Evolutionary conservation across 169 alveolate genomes (phyloP).

Genomic region (Plasmodium reichenowi): DNA sequence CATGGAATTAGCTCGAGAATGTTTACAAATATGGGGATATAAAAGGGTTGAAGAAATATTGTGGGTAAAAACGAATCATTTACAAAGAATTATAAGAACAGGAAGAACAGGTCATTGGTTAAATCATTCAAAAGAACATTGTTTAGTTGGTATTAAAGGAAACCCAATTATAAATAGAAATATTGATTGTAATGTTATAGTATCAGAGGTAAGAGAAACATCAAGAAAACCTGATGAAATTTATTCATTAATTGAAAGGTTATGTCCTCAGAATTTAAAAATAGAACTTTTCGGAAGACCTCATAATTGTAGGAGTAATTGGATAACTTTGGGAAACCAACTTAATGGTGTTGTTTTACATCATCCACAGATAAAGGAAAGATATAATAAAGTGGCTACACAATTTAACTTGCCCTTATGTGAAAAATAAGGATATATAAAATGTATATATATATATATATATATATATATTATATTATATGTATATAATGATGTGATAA

Average conservation of each 20-base stretch:
- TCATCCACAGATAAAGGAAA: conserved; percentile 82
- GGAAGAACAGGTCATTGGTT: conserved; percentile 98
- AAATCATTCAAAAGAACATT: conserved; percentile 95
- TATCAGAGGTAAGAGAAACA: conserved; percentile 96
- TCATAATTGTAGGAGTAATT: conserved; percentile 93
- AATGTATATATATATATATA: neutral
- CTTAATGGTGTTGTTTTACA: conserved; percentile 87
- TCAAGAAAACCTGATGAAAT: conserved; percentile 97
- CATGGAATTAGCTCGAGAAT: conserved; percentile 94
- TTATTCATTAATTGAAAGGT: conserved; percentile 93
- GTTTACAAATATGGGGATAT: conserved; percentile 96
- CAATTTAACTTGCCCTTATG: conserved; percentile 74
- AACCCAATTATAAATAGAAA: conserved; percentile 88
- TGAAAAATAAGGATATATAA: neutral
- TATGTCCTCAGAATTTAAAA: conserved; percentile 94
- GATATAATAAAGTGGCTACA: conserved; percentile 68
- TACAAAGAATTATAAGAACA: conserved; percentile 94
- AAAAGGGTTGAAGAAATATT: conserved; percentile 95
- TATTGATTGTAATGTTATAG: conserved; percentile 95
- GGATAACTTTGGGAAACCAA: conserved; percentile 95
- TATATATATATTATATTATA: too few relatives aligned
- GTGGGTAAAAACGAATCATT: conserved; percentile 96
- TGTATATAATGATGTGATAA: too few relatives aligned
- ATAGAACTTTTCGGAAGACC: conserved; percentile 95
- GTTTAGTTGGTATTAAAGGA: conserved; percentile 92